phyloP scores from a whole-genome alignment of 2,329 filamentous ascomycete species.

The Fusarium sp. region DNA sequence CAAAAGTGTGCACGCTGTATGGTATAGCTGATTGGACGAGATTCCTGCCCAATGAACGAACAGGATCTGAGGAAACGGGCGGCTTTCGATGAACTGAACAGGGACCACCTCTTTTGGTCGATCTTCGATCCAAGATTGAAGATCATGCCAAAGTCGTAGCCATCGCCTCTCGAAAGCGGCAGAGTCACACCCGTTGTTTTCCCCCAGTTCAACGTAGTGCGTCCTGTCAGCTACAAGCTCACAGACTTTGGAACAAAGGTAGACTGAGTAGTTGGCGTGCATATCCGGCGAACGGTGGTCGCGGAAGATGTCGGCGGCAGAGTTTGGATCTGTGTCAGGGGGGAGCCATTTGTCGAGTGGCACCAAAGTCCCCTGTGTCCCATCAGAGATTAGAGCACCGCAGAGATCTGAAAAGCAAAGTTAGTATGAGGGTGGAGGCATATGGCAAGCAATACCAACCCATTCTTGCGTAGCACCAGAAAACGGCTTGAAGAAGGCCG shows the following conservation, averaged over 20 bases:
- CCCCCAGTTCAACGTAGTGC: constrained; percentile 59
- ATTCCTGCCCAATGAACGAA: constrained; percentile 66
- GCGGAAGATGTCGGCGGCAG: constrained; percentile 52
- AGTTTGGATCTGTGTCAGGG: constrained; percentile 50
- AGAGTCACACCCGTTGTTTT: constrained; percentile 57
- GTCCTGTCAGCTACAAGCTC: constrained; percentile 63
- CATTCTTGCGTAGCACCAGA: constrained; percentile 70
- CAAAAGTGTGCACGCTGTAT: constrained; percentile 65
- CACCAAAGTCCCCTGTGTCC: constrained; percentile 63
- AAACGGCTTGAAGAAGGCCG: constrained; percentile 64
- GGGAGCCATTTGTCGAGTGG: constrained; percentile 60
- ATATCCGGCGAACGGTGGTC: constrained; percentile 58
- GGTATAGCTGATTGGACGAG: constrained; percentile 67
- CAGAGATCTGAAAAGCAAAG: constrained; percentile 58
- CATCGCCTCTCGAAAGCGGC: constrained; percentile 57
- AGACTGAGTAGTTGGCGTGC: constrained; percentile 70
- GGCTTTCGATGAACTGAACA: constrained; percentile 55
- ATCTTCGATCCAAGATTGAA: constrained; percentile 60
- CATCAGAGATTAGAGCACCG: constrained; percentile 65
- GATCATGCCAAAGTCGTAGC: constrained; percentile 60
- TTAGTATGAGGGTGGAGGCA: constrained; percentile 5
- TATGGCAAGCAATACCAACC: constrained; percentile 47
- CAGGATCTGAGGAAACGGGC: constrained; percentile 63
- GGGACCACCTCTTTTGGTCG: constrained; percentile 61
- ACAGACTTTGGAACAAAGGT: constrained; percentile 63